Conservation (phyloP, 2,329 filamentous ascomycete species). For the Trichoderma koningii region DNA sequence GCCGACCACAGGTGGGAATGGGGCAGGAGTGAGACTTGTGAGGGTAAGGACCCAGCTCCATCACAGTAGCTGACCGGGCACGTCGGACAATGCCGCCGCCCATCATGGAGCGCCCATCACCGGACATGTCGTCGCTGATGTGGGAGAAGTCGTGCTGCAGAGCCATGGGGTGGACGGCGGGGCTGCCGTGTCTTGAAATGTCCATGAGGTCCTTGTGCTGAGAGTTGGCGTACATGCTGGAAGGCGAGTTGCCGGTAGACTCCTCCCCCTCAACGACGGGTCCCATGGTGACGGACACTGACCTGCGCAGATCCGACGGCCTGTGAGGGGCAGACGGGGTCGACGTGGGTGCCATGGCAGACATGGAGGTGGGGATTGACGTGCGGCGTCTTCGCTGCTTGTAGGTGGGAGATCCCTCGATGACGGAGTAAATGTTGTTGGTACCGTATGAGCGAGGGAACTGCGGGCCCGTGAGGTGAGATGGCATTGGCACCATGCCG, state of each 20-base stretch:
- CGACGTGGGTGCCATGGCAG: constrained; percentile 65
- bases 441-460: constrained; percentile 72
- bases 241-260: constrained; percentile 75
- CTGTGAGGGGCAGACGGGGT: constrained; percentile 67
- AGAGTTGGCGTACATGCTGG: constrained; percentile 72
- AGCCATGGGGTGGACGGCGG: constrained; percentile 69
- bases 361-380: constrained; percentile 80
- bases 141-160: constrained; percentile 71
- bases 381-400: constrained; percentile 95
- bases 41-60: constrained; percentile 94
- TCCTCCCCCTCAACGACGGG: constrained; percentile 81
- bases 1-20: constrained; percentile 94
- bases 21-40: constrained; percentile 98
- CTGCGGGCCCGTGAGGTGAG: constrained; percentile 77
- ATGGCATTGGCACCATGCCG: constrained; percentile 86
- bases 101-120: constrained; percentile 54
- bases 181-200: constrained; percentile 82
- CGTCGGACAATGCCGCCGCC: constrained; percentile 80
- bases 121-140: constrained; percentile 63
- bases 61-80: constrained; percentile 90
- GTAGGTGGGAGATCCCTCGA: constrained; percentile 97
- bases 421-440: constrained; percentile 89
- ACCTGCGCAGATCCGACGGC: constrained; percentile 87
- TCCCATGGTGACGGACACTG: constrained; percentile 83
- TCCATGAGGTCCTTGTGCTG: constrained; percentile 78